phyloP scores from a whole-genome alignment of 192 early-diverging fungal genomes.

The Jimgerdemannia lactiflua region DNA sequence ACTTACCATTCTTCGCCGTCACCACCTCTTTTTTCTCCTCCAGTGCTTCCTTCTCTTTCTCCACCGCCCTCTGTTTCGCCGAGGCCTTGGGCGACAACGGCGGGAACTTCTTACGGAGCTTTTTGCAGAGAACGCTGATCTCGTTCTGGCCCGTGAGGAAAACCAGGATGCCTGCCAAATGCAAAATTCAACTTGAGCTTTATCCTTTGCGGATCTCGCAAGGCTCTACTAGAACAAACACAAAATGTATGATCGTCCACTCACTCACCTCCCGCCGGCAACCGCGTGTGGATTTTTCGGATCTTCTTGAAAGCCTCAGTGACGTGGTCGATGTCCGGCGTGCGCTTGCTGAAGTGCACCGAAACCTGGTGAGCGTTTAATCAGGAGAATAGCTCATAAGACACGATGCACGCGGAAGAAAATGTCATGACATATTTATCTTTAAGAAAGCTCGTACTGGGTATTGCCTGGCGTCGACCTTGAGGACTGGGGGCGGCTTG shows the following conservation, averaged over 20 bases:
- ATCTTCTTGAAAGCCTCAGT: constrained; percentile 89
- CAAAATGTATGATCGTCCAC: background rate
- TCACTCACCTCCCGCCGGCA: constrained; percentile 77
- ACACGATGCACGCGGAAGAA: background rate
- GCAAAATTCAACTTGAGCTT: background rate
- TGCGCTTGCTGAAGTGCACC: constrained; percentile 92
- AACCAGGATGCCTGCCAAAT: constrained; percentile 68
- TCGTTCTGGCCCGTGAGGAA: constrained; percentile 97
- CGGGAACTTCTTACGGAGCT: constrained; percentile 74
- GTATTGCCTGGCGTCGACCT: constrained; percentile 90
- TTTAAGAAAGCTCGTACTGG: constrained; percentile 48
- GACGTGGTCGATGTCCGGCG: constrained; percentile 86
- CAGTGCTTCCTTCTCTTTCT: constrained; percentile 16
- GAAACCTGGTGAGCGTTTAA: constrained; percentile 43
- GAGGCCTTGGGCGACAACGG: constrained; percentile 27
- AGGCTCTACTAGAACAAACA: background rate
- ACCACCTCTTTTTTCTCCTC: constrained; percentile 12
- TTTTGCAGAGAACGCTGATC: constrained; percentile 74
- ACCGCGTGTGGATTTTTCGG: constrained; percentile 85
- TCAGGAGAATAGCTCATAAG: background rate
- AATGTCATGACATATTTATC: background rate
- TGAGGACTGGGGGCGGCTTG: constrained; percentile 78
- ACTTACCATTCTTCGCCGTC: constrained; percentile 33
- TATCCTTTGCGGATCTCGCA: background rate
- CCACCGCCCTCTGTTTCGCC: constrained; percentile 25